Conservation (phyloP, 768 basidiomycete genomes). For the Cystofilobasidium capitatum region DNA sequence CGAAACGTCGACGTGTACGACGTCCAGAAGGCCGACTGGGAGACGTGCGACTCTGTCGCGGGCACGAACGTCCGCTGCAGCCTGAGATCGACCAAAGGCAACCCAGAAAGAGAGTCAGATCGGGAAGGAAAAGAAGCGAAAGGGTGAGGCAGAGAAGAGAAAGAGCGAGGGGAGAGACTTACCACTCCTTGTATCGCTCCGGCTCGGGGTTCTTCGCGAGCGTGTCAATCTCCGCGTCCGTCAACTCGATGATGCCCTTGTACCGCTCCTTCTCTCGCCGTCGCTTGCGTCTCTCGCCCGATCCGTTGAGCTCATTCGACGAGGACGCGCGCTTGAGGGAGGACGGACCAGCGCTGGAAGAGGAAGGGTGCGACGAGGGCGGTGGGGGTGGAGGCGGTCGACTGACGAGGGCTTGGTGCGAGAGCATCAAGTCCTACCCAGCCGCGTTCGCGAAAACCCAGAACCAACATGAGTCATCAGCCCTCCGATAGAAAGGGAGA, state of each 20-base stretch:
- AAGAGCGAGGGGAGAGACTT: not conserved
- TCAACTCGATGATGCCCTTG: not conserved
- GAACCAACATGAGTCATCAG: not conserved
- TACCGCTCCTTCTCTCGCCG: not conserved
- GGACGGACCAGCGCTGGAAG: not conserved
- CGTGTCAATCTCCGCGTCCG: not conserved
- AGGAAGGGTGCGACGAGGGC: not conserved
- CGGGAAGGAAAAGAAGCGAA: not conserved
- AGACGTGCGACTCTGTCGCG: not conserved
- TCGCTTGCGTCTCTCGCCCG: not conserved
- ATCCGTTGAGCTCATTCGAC: not conserved
- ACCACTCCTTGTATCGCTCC: constrained; percentile 1
- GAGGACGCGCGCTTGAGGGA: not conserved
- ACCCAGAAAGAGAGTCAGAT: too few species aligned
- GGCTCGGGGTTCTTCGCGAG: not conserved
- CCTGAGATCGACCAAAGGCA: not conserved
- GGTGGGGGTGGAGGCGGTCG: not conserved
- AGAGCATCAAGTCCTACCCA: not conserved
- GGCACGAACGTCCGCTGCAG: not conserved
- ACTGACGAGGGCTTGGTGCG: not conserved
- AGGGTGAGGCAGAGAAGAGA: not conserved
- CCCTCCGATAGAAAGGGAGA: not conserved
- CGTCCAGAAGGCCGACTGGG: not conserved
- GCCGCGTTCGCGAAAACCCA: too few species aligned
- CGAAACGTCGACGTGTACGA: constrained; percentile 7